These are phyloP conservation scores for Allantophomopsis cytisporea DNA, from an alignment of 2,329 filamentous ascomycete genomes.

Conservation along the genomic window DNA sequence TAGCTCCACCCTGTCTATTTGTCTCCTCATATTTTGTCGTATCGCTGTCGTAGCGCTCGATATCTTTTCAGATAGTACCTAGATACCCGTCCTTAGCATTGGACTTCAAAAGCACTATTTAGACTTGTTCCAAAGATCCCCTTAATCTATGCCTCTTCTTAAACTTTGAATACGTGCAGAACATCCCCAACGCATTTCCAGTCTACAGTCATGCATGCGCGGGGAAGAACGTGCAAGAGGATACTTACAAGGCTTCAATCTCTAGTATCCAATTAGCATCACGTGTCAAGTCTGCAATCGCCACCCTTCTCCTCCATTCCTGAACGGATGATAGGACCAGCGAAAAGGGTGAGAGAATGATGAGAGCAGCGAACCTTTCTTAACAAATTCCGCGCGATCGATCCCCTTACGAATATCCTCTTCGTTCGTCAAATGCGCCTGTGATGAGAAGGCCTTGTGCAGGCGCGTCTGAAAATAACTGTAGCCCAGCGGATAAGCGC, in stretches of 20 bases:
- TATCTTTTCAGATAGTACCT: constrained; percentile 92
- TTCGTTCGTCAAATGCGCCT: constrained; percentile 57
- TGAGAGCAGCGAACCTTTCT: constrained; percentile 49
- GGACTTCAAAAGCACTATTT: no score
- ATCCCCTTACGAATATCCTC: constrained; percentile 66
- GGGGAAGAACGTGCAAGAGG: constrained; percentile 5
- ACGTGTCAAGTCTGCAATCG: no score
- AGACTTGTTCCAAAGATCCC: no score
- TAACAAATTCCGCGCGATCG: constrained; percentile 71
- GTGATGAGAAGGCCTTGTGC: constrained; percentile 73
- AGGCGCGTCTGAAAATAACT: constrained; percentile 69
- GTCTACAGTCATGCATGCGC: constrained; percentile 1
- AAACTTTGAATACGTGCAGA: no score
- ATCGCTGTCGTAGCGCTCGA: constrained; percentile 70
- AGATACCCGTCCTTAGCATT: constrained; percentile 10
- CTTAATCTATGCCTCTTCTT: no score
- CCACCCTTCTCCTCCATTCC: no score
- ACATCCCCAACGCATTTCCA: no score
- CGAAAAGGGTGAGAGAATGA: no score
- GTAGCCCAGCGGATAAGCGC: constrained; percentile 78
- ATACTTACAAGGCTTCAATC: constrained; percentile 76
- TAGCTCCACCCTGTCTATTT: no score
- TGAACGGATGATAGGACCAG: no score
- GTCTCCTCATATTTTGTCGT: constrained; percentile 25
- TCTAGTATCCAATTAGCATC: constrained; percentile 34